Evolutionary conservation across 2,329 filamentous ascomycete species (phyloP).

Genomic region (Fusarium graminum): DNA sequence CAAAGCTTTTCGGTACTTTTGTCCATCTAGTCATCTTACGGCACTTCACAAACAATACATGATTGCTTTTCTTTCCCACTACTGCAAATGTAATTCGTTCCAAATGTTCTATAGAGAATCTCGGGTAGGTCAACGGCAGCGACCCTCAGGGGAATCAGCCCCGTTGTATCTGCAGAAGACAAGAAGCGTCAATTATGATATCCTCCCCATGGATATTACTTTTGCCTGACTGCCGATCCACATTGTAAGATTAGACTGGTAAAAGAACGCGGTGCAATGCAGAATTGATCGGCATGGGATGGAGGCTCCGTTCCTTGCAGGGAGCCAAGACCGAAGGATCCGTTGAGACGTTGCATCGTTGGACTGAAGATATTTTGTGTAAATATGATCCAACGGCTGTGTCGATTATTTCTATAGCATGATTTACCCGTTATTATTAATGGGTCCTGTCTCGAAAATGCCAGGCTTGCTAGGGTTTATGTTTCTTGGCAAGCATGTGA

Average conservation of each 20-base stretch:
- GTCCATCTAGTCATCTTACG: background rate
- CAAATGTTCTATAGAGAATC: background rate
- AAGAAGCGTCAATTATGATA: background rate
- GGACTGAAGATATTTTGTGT: background rate
- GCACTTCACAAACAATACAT: background rate
- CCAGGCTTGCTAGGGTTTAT: constrained; percentile 17
- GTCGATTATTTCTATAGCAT: constrained; percentile 20
- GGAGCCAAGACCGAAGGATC: constrained; percentile 12
- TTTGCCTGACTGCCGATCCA: constrained; percentile 15
- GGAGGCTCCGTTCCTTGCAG: constrained; percentile 2
- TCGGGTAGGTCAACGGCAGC: background rate
- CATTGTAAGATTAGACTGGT: background rate
- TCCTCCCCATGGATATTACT: background rate
- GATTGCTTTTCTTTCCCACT: background rate
- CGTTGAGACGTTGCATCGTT: background rate
- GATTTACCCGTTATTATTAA: constrained; percentile 9
- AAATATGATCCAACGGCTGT: background rate
- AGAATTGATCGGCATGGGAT: background rate
- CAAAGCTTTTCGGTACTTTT: background rate
- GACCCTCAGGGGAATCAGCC: background rate
- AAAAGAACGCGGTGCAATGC: background rate
- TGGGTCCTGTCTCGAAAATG: constrained; percentile 2
- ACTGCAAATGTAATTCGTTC: background rate
- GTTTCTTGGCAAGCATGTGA: background rate
- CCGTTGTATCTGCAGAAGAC: background rate